Evolutionary conservation across 2,329 filamentous ascomycete species (phyloP).

Genomic region (Aspergillus hortae): DNA sequence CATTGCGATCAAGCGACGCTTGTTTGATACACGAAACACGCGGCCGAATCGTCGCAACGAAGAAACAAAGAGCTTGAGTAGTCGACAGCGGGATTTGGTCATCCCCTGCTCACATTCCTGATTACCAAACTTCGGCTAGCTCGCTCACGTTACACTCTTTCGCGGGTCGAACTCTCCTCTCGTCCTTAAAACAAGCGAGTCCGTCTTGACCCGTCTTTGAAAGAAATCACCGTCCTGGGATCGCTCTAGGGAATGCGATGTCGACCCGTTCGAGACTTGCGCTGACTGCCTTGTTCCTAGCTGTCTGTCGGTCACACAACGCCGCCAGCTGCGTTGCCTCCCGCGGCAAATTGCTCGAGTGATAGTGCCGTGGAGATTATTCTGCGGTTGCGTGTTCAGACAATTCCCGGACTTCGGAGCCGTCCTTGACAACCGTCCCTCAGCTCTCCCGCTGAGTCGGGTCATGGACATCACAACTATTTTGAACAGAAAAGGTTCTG

Average conservation of each 20-base stretch:
- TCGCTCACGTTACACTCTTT: constrained; percentile 5
- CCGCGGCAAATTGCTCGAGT: not conserved
- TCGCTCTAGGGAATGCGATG: too few species aligned
- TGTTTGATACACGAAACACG: not conserved
- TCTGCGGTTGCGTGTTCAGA: constrained; percentile 11
- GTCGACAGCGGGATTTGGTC: not conserved
- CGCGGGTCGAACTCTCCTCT: not conserved
- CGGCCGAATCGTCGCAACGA: not conserved
- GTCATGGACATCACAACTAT: constrained; percentile 53
- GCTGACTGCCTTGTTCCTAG: not conserved
- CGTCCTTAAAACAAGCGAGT: not conserved
- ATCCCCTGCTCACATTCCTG: constrained; percentile 10
- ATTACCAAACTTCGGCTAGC: constrained; percentile 6
- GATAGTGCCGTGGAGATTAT: constrained; percentile 13
- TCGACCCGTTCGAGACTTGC: not conserved
- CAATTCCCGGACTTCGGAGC: constrained; percentile 19
- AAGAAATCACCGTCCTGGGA: too few species aligned
- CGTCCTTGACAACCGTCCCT: constrained; percentile 30
- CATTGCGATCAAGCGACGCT: not conserved
- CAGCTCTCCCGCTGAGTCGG: constrained; percentile 31
- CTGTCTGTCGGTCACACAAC: not conserved
- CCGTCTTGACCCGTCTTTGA: not conserved
- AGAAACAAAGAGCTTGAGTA: not conserved
- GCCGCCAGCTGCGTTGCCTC: not conserved
- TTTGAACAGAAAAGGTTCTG: constrained; percentile 48